phyloP scores from a whole-genome alignment of 495 filamentous ascomycete genomes.

The Jackrogersella minutella region DNA sequence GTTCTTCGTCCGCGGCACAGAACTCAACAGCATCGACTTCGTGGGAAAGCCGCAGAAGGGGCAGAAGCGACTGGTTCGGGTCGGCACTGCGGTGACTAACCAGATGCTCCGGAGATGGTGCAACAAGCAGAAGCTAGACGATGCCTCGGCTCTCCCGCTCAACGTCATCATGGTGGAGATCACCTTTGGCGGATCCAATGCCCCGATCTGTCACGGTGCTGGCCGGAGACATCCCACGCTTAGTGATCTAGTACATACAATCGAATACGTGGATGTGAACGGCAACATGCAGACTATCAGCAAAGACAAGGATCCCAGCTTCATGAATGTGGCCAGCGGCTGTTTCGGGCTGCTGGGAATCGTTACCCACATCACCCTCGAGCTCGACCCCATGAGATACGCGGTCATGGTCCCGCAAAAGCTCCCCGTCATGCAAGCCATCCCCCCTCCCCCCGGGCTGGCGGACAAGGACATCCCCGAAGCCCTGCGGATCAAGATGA shows the following conservation, averaged over 20 bases:
- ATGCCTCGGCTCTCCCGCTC: conserved; percentile 52
- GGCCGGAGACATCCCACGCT: conserved; percentile 55
- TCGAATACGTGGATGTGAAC: conserved; percentile 63
- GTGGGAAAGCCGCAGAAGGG: conserved; percentile 33
- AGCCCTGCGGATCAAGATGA: conserved; percentile 47
- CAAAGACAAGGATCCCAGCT: conserved; percentile 44
- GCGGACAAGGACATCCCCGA: conserved; percentile 50
- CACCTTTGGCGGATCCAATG: conserved; percentile 61
- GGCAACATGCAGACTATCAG: conserved; percentile 55
- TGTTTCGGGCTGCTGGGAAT: conserved; percentile 62
- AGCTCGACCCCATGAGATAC: conserved; percentile 61
- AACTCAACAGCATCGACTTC: conserved; percentile 49
- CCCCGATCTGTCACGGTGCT: conserved; percentile 62
- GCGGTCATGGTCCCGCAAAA: conserved; percentile 57
- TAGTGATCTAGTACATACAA: conserved; percentile 55
- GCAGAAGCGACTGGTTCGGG: conserved; percentile 47
- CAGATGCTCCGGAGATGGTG: conserved; percentile 61
- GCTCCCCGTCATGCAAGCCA: conserved; percentile 53
- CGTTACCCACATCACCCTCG: conserved; percentile 62
- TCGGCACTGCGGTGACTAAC: conserved; percentile 58
- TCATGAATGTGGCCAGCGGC: conserved; percentile 57
- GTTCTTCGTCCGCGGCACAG: conserved; percentile 45
- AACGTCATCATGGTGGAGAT: conserved; percentile 64
- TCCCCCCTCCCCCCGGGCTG: conserved; percentile 52
- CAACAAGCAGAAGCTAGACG: conserved; percentile 45